Percentiles rank a stretch among this genome's conserved stretches.
phyloP scores from a whole-genome alignment of 768 basidiomycete species.

The Hericium erinaceus region DNA sequence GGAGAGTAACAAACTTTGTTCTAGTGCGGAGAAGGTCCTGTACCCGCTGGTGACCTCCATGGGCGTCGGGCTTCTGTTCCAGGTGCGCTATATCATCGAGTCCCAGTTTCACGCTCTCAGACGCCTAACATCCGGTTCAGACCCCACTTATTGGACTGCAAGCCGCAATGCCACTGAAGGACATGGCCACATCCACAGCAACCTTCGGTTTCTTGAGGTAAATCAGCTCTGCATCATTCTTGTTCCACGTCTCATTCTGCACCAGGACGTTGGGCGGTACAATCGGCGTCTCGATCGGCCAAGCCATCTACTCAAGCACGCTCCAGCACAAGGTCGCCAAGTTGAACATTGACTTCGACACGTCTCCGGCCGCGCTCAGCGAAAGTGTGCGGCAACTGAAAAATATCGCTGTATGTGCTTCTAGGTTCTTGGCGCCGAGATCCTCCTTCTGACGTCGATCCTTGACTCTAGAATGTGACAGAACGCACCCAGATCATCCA shows the following conservation, averaged over 20 bases:
- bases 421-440: conserved; percentile 8
- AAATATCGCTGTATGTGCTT: conserved; percentile 12
- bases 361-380: conserved; percentile 15
- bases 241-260: conserved; percentile 2
- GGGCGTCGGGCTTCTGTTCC: conserved; percentile 60
- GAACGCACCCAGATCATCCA: conserved; percentile 24
- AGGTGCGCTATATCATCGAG: conserved; percentile 20
- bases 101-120: conserved; percentile 1
- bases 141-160: conserved; percentile 66
- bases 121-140: conserved; percentile 20
- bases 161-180: conserved; percentile 79
- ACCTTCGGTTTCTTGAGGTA: conserved; percentile 66
- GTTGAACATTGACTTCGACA: conserved; percentile 7
- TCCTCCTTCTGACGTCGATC: not conserved
- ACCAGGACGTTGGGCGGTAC: conserved; percentile 65
- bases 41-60: conserved; percentile 59
- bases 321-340: conserved; percentile 18
- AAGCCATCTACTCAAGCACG: conserved; percentile 60
- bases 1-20: not conserved
- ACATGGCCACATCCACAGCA: conserved; percentile 76
- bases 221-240: conserved; percentile 1
- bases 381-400: conserved; percentile 21
- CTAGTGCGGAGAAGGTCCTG: conserved; percentile 53
- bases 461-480: conserved; percentile 19
- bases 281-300: conserved; percentile 63